A percentile compares a stretch with the other conserved stretches of the same genome.
Evolutionary conservation across 2,329 filamentous ascomycete genomes (phyloP).

Genomic region (Arachnomyces sp.): DNA sequence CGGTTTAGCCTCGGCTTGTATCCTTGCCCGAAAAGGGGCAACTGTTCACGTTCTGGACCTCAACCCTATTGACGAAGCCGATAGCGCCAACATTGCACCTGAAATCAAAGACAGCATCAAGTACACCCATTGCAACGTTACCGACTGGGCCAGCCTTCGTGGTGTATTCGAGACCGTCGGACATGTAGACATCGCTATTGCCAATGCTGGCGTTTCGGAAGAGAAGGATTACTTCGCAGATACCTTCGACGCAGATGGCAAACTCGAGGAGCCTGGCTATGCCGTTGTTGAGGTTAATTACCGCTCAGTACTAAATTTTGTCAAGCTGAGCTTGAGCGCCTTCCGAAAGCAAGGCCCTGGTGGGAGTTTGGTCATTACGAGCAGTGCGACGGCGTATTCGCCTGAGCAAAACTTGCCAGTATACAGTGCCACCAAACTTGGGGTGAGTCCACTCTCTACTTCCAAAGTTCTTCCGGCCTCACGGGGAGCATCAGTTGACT

Average conservation of each 20-base stretch:
- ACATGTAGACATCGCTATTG: slow-evolving; percentile 25
- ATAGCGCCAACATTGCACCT: no score
- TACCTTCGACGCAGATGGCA: slow-evolving; percentile 18
- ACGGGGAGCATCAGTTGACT: no score
- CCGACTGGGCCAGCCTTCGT: slow-evolving; percentile 10
- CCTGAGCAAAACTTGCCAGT: slow-evolving; percentile 32
- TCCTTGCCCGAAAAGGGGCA: slow-evolving; percentile 30
- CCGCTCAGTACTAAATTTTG: slow-evolving; percentile 22
- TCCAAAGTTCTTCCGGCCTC: no score
- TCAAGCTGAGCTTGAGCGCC: slow-evolving; percentile 25
- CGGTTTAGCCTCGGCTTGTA: slow-evolving; percentile 34
- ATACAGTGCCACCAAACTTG: slow-evolving; percentile 20
- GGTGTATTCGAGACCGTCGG: slow-evolving; percentile 20
- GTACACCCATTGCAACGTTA: slow-evolving; percentile 21
- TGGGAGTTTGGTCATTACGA: slow-evolving; percentile 32
- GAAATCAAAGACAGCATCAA: slow-evolving; percentile 10
- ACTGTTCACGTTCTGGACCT: slow-evolving; percentile 36
- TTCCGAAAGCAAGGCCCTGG: no score
- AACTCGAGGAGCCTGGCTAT: slow-evolving; percentile 21
- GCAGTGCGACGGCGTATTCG: slow-evolving; percentile 30
- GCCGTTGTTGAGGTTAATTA: slow-evolving; percentile 29
- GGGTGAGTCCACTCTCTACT: no score
- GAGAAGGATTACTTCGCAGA: slow-evolving; percentile 21
- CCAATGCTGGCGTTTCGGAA: slow-evolving; percentile 28
- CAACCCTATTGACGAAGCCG: slow-evolving; percentile 13